Conservation (phyloP, 2,329 filamentous ascomycete species). For the Sporothrix brasiliensis region DNA sequence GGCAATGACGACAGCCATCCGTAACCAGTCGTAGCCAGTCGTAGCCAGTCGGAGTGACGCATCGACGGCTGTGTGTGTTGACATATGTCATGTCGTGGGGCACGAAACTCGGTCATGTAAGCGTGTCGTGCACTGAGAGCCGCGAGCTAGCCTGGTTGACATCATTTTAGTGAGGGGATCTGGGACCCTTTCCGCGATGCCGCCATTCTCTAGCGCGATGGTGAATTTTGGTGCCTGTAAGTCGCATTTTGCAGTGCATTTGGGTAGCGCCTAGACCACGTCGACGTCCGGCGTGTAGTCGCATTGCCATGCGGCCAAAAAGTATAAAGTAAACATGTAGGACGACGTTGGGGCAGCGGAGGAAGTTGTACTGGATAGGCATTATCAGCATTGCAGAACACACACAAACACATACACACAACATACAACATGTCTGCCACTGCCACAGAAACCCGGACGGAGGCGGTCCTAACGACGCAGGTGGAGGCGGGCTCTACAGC, state of each 20-base stretch:
- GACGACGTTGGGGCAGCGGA: background rate
- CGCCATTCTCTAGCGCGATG: conserved; percentile 9
- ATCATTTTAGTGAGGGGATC: conserved; percentile 8
- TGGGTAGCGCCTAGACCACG: background rate
- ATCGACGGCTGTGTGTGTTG: no score
- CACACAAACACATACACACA: background rate
- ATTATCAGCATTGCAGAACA: background rate
- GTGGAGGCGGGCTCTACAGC: background rate
- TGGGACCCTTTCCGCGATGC: conserved; percentile 13
- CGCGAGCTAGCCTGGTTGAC: conserved; percentile 10
- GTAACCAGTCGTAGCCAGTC: no score
- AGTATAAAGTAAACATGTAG: conserved; percentile 1
- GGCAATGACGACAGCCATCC: conserved; percentile 1
- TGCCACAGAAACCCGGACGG: conserved; percentile 17
- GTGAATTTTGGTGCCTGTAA: background rate
- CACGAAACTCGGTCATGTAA: conserved; percentile 4
- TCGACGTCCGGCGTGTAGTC: background rate
- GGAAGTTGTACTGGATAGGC: no score
- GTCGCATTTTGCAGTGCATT: background rate
- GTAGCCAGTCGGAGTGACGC: background rate
- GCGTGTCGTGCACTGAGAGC: background rate
- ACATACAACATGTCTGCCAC: conserved; percentile 6
- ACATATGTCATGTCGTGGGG: conserved; percentile 21
- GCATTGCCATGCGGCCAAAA: background rate
- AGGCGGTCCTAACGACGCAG: conserved; percentile 10